phyloP scores from a whole-genome alignment of 345 rosid species.

The Eucalyptus virginea region DNA sequence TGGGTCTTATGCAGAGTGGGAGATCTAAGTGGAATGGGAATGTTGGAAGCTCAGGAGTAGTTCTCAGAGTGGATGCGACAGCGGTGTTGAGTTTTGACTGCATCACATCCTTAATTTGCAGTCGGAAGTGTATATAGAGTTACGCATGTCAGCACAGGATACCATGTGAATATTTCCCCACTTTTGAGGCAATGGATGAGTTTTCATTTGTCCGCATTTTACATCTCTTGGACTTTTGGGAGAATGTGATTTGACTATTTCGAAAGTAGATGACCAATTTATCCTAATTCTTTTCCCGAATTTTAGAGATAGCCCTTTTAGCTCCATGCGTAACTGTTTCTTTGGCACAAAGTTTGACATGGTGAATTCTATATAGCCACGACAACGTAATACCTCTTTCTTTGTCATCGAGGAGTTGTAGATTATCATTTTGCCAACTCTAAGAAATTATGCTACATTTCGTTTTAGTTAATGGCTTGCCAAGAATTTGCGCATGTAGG shows the following conservation, averaged over 20 bases:
- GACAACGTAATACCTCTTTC: neutral
- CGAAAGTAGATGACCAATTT: neutral
- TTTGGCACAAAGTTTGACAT: neutral
- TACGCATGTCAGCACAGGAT: neutral
- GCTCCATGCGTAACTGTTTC: neutral
- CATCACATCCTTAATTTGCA: neutral
- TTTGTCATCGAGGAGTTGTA: neutral
- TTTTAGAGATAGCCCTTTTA: neutral
- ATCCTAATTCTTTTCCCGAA: neutral
- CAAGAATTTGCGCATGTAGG: neutral
- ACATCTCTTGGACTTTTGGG: neutral
- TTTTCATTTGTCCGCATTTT: neutral
- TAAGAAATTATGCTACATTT: neutral
- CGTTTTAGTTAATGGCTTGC: neutral
- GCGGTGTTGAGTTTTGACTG: slow-evolving; percentile 62
- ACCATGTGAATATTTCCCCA: neutral
- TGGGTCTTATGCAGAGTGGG: slow-evolving; percentile 43
- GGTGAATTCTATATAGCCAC: neutral
- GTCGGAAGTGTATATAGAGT: slow-evolving; percentile 25
- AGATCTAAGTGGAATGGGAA: slow-evolving; percentile 94
- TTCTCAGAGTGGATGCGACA: slow-evolving; percentile 37
- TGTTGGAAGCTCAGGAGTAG: slow-evolving; percentile 62
- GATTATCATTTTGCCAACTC: neutral
- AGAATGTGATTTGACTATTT: neutral
- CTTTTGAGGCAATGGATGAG: neutral